These are phyloP conservation scores for Larix sibirica DNA, from an alignment of 83 land plant genomes.

Conservation along the genomic window DNA sequence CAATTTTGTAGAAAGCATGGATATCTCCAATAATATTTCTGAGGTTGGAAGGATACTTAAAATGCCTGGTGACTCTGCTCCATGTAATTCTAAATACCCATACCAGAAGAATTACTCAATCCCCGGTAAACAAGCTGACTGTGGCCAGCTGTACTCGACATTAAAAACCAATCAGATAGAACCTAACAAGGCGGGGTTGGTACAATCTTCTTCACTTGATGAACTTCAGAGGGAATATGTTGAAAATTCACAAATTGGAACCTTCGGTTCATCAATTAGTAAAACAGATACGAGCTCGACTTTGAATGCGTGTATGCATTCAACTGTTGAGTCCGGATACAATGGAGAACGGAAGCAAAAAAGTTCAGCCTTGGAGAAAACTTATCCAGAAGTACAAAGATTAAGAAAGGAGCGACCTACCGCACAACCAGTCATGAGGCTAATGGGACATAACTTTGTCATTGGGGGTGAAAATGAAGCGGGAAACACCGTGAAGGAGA, in stretches of 20 bases:
- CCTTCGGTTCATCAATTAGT: not conserved
- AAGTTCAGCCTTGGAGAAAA: not conserved
- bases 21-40: not conserved
- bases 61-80: not conserved
- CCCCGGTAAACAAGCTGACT: not conserved
- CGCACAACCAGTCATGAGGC: not conserved
- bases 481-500: not conserved
- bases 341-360: not conserved
- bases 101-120: not conserved
- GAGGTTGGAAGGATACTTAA: too few species aligned
- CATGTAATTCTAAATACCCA: not conserved
- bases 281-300: not conserved
- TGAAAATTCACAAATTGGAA: not conserved
- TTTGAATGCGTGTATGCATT: not conserved
- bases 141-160: not conserved
- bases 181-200: not conserved
- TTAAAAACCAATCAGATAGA: not conserved
- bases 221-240: not conserved
- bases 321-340: not conserved
- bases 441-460: not conserved
- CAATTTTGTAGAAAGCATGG: conserved; percentile 6
- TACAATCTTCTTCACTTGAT: not conserved
- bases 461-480: not conserved
- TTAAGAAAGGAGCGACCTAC: not conserved
- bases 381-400: not conserved